Conservation (phyloP, 352 stramenopile genomes). For the Phytopythium litorale region DNA sequence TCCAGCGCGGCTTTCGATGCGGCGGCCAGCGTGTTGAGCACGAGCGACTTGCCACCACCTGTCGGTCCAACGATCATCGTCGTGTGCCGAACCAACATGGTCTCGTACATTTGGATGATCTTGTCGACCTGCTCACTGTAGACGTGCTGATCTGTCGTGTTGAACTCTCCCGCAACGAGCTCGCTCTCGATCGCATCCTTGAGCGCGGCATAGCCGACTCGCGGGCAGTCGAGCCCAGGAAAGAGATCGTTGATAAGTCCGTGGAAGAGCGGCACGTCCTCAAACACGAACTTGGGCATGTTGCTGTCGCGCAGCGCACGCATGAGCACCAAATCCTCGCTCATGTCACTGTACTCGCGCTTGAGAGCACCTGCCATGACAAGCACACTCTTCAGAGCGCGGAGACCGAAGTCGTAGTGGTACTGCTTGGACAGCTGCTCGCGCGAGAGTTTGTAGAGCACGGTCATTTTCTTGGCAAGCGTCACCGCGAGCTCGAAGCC, state of each 20-base stretch:
- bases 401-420: constrained; percentile 95
- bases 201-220: constrained; percentile 89
- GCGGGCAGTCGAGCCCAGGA: constrained; percentile 90
- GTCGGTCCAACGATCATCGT: constrained; percentile 96
- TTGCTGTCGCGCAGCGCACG: constrained; percentile 93
- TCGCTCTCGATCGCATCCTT: constrained; percentile 88
- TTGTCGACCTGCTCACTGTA: constrained; percentile 94
- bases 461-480: constrained; percentile 92
- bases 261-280: constrained; percentile 93
- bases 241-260: constrained; percentile 96
- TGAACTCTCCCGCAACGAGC: constrained; percentile 81
- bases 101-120: constrained; percentile 97
- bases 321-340: constrained; percentile 95
- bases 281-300: constrained; percentile 97
- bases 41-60: constrained; percentile 90
- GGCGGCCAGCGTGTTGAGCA: constrained; percentile 88
- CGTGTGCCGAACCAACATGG: constrained; percentile 93
- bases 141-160: constrained; percentile 58
- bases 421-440: constrained; percentile 95
- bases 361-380: constrained; percentile 94
- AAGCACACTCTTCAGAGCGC: constrained; percentile 92
- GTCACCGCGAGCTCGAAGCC: constrained; percentile 90
- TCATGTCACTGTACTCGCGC: constrained; percentile 90
- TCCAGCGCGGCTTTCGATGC: constrained; percentile 86
- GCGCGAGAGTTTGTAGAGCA: constrained; percentile 94